These are phyloP conservation scores for Pyricularia grisea DNA, from an alignment of 2,329 filamentous ascomycete species.

Conservation along the genomic window DNA sequence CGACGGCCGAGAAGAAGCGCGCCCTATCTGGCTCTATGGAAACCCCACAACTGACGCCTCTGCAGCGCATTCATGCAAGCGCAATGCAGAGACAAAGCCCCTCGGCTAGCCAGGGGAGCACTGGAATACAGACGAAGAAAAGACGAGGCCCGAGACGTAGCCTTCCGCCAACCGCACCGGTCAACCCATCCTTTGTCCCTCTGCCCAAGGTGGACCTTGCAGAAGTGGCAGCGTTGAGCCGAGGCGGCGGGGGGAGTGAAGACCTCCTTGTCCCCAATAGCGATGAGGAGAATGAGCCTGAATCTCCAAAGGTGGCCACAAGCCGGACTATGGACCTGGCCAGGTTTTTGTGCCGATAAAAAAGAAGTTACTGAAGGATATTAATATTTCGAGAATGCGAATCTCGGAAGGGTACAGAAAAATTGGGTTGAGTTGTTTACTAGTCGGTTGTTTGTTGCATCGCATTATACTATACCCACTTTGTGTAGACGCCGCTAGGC, in stretches of 20 bases:
- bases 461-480: background rate
- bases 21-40: conserved; percentile 8
- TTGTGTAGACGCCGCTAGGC: background rate
- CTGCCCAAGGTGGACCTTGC: conserved; percentile 43
- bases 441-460: background rate
- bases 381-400: background rate
- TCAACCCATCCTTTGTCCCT: conserved; percentile 46
- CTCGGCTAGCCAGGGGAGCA: background rate
- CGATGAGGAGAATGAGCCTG: conserved; percentile 34
- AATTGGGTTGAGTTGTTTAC: background rate
- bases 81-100: conserved; percentile 24
- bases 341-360: conserved; percentile 31
- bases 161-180: conserved; percentile 15
- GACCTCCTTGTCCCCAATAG: conserved; percentile 46
- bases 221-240: conserved; percentile 43
- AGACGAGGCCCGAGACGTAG: conserved; percentile 2
- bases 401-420: background rate
- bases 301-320: background rate
- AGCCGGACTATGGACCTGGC: conserved; percentile 31
- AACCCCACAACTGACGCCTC: conserved; percentile 29
- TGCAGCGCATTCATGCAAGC: conserved; percentile 42
- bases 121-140: background rate
- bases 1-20: background rate
- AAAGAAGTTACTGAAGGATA: conserved; percentile 4
- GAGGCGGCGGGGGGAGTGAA: conserved; percentile 38